These are phyloP conservation scores for Purpureocillium lavendulum DNA, from an alignment of 2,329 filamentous ascomycete genomes.

Conservation along the genomic window DNA sequence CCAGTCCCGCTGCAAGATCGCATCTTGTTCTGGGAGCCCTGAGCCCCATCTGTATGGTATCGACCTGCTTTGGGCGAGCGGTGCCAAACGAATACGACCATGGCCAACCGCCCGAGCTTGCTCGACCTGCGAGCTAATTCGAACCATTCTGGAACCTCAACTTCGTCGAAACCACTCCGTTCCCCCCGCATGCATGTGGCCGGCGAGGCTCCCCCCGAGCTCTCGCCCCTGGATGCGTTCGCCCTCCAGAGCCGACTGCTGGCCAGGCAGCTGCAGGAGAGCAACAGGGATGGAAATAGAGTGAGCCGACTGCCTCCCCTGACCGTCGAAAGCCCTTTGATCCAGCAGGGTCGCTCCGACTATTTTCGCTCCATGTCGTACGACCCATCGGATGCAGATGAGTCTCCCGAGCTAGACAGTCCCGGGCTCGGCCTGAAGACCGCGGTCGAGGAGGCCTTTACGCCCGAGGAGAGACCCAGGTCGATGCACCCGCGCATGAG, in stretches of 20 bases:
- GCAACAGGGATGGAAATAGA: slow-evolving; percentile 62
- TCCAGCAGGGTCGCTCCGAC: slow-evolving; percentile 65
- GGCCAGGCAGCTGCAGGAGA: slow-evolving; percentile 78
- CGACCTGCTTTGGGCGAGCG: background rate
- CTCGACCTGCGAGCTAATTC: slow-evolving; percentile 54
- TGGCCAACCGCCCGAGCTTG: slow-evolving; percentile 48
- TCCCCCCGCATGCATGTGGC: slow-evolving; percentile 72
- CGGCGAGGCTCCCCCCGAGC: slow-evolving; percentile 75
- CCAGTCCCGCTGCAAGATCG: background rate
- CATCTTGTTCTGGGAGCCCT: background rate
- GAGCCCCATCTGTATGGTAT: slow-evolving; percentile 6
- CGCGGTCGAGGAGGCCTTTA: slow-evolving; percentile 48
- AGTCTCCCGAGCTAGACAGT: slow-evolving; percentile 16
- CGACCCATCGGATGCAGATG: slow-evolving; percentile 41
- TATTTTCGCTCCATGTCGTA: slow-evolving; percentile 72
- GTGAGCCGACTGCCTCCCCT: slow-evolving; percentile 81
- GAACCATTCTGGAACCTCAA: slow-evolving; percentile 35
- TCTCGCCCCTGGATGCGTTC: slow-evolving; percentile 93
- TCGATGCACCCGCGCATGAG: slow-evolving; percentile 73
- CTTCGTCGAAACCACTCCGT: slow-evolving; percentile 45
- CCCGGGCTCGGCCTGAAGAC: slow-evolving; percentile 37
- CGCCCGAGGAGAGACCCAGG: slow-evolving; percentile 49
- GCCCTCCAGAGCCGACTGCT: slow-evolving; percentile 84
- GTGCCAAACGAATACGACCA: slow-evolving; percentile 18
- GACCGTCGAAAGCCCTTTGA: slow-evolving; percentile 72